Conservation (phyloP, 2,329 filamentous ascomycete genomes). For the Fragosphaeria purpurea region DNA sequence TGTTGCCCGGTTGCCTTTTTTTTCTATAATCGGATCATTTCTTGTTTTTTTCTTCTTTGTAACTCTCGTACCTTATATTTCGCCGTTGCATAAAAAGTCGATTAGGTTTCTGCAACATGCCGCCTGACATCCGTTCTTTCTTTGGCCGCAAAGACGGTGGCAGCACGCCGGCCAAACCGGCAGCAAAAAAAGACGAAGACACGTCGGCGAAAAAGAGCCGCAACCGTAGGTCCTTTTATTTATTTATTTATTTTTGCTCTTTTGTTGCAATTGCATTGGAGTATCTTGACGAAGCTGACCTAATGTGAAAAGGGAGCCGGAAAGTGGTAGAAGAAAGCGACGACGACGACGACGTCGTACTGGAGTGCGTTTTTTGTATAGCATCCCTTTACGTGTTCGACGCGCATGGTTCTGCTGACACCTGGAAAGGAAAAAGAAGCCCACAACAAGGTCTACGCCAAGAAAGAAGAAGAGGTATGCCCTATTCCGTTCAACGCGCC, state of each 20-base stretch:
- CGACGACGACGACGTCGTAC: slow-evolving; percentile 14
- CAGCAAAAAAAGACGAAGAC: slow-evolving; percentile 25
- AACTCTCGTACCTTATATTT: not conserved
- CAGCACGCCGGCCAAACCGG: slow-evolving; percentile 27
- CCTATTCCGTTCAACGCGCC: too few relatives aligned
- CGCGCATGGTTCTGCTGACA: not conserved
- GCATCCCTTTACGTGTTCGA: too few relatives aligned
- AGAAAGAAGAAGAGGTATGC: slow-evolving; percentile 47
- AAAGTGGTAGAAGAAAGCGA: slow-evolving; percentile 19
- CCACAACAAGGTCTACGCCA: slow-evolving; percentile 35
- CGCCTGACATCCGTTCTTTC: slow-evolving; percentile 62
- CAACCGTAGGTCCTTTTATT: slow-evolving; percentile 5
- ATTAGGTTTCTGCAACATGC: slow-evolving; percentile 35
- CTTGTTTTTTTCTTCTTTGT: not conserved
- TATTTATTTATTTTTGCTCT: not conserved
- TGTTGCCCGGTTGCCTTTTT: not conserved
- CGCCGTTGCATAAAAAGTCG: too few relatives aligned
- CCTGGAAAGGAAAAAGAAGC: slow-evolving; percentile 41
- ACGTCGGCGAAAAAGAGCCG: slow-evolving; percentile 18
- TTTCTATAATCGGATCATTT: not conserved
- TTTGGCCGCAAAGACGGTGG: slow-evolving; percentile 53
- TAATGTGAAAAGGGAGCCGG: slow-evolving; percentile 14
- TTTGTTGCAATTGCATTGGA: not conserved
- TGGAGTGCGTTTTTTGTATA: slow-evolving; percentile 24
- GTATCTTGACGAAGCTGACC: not conserved